Conservation (phyloP, 352 stramenopile genomes). For the Blastocystis sp. region DNA sequence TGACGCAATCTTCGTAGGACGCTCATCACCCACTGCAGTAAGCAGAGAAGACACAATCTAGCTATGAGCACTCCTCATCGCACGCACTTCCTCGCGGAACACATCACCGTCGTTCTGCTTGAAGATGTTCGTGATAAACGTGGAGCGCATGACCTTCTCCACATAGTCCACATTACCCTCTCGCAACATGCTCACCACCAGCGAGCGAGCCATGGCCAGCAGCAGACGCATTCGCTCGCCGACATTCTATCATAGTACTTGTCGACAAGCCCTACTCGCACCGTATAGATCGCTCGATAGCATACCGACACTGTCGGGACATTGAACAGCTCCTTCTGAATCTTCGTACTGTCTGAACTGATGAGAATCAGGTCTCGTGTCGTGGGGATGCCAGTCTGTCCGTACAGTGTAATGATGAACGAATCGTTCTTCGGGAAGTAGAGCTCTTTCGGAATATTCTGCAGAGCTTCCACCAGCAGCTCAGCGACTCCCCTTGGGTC, state of each 20-base stretch:
- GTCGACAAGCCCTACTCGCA: neutral
- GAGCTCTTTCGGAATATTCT: slow-evolving; percentile 44
- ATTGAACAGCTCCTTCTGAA: slow-evolving; percentile 52
- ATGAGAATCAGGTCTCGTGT: slow-evolving; percentile 54
- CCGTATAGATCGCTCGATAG: slow-evolving; percentile 47
- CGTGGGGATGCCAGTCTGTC: slow-evolving; percentile 17
- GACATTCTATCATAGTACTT: slow-evolving; percentile 10
- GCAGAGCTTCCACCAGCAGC: slow-evolving; percentile 38
- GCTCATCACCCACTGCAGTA: slow-evolving; percentile 20
- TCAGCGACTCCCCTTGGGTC: slow-evolving; percentile 3
- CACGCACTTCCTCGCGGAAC: slow-evolving; percentile 12
- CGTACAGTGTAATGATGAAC: slow-evolving; percentile 24
- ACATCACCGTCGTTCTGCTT: slow-evolving; percentile 46
- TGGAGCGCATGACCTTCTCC: slow-evolving; percentile 27
- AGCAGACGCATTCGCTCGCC: slow-evolving; percentile 15
- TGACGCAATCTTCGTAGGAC: neutral
- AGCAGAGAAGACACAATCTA: slow-evolving; percentile 54
- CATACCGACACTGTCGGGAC: slow-evolving; percentile 38
- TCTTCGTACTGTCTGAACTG: neutral
- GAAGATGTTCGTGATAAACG: slow-evolving; percentile 55
- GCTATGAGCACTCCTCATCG: neutral
- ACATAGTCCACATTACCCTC: slow-evolving; percentile 51
- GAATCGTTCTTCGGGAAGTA: slow-evolving; percentile 55
- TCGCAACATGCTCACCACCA: slow-evolving; percentile 45
- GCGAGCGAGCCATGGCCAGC: slow-evolving; percentile 36